These are phyloP conservation scores for Saccharomycopsis javanensis DNA, from an alignment of 805 yeast species.

Conservation along the genomic window DNA sequence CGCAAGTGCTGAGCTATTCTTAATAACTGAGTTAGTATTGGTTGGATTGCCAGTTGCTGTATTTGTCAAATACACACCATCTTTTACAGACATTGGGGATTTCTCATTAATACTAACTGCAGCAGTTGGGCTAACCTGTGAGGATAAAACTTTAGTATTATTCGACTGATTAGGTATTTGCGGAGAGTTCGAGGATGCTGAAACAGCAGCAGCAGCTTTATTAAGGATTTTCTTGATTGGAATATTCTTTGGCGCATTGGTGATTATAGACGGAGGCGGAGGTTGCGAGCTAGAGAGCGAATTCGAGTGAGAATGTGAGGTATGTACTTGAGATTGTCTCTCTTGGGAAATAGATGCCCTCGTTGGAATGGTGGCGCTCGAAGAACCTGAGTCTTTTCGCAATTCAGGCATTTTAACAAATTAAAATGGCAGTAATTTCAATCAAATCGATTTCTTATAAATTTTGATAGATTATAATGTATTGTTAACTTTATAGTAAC, in stretches of 20 bases:
- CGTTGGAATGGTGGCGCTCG: background rate
- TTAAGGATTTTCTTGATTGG: background rate
- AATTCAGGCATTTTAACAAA: background rate
- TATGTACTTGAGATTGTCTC: background rate
- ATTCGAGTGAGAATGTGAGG: background rate
- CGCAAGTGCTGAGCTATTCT: background rate
- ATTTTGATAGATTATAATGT: too few species aligned
- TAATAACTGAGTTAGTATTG: background rate
- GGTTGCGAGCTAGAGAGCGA: background rate
- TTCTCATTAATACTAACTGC: background rate
- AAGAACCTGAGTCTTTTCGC: background rate
- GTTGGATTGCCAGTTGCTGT: background rate
- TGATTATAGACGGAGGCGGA: background rate
- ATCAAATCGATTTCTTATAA: background rate
- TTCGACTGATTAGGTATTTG: background rate
- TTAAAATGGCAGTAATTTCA: background rate
- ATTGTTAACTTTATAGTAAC: too few species aligned
- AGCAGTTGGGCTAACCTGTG: background rate
- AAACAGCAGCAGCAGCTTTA: slow-evolving; percentile 29
- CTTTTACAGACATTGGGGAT: background rate
- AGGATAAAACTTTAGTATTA: background rate
- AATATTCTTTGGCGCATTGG: background rate
- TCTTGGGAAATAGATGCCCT: background rate
- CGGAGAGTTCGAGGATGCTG: slow-evolving; percentile 20
- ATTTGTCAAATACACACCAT: background rate